Evolutionary conservation across 768 basidiomycete genomes (phyloP), one percentile per base, ranked within the genome.

Genomic region (Xerocomellus amylosporus): DNA sequence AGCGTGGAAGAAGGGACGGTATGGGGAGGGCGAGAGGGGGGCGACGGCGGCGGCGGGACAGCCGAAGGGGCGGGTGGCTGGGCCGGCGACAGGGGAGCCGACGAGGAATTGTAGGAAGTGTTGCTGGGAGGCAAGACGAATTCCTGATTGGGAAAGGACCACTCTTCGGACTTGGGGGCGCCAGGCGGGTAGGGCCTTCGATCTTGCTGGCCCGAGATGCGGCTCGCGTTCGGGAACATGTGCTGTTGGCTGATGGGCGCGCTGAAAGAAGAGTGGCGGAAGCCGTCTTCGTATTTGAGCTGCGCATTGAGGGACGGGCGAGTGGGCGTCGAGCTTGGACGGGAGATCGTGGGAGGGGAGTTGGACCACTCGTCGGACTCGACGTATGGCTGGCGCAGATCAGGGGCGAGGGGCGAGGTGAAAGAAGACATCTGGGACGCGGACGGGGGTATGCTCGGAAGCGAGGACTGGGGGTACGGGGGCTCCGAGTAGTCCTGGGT

Each of bases 151-250:
- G 85, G 80, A 72, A 87, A 88, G 48, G 76, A 75, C 88, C 88
- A 90, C 59, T 88, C 86, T 67, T 79, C 78, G 78, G 83, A 81
- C 80, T 84, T 83, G 66, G 72, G 79, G 34, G 61, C 71, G 69
- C 66, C 74, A 62, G 76, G 58, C 13, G 58, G 71, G 58, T 61
- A 77, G n/a, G 68, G 76, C 71, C 84, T 79, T 66, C 83, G 80
- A 76, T 85, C 83, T 64, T 80, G 79, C 69, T 87, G 86, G 60
- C 80, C 84, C 66, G 86, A 80, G 63, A 88, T 86, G 69, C 87
- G 87, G 68, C 82, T 79, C 66, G 85, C 77, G 69, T 30, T 30
- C 30, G 78, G 75, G 70, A 79, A 88, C 78, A 88, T 81, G 53
- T 80, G 81, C 71, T 79, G 76, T 8, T 10, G 79, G 66, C 79